Base-by-base conservation (phyloP, 148 eudicot species). In the Suaeda aralocaspica region DNA sequence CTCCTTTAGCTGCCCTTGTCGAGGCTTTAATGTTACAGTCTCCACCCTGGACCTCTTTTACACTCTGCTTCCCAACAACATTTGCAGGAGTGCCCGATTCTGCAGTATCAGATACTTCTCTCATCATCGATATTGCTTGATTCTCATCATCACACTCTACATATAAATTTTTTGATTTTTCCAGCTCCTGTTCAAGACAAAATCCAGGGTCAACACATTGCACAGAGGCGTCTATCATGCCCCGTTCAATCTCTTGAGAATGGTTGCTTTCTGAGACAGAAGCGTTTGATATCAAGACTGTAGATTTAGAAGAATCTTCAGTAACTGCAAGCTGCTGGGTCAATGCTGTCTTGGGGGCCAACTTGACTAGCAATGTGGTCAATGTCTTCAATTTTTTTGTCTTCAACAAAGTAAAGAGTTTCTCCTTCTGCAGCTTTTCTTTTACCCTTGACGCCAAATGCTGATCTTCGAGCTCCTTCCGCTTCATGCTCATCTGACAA, bases 371-470 rank as follows among this genome's bases (percentile, higher is more conserved):
- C 22, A 42, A 63, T 70, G 66, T 21, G 41, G 50, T 55, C 36
- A 58, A 28, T 33, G 46, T 33, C 41, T 24, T 30, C 21, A 22
- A 10, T 39, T 31, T 25, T 33, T 63, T 69, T 4, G 28, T 58
- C 34, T 64, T 31, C 28, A 53, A 45, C 12, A 28, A 39, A 33
- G 45, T 24, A 56, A 59, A 33, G 41, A 26, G 14, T 66, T 61
- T 66, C 31, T 56, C 68, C 59, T 64, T 71, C 70, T 75, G 31
- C 55, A 62, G 66, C 41, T 80, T 64, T 26, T 57, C 79, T 60
- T 64, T 70, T 41, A 41, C 69, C 72, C 80, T 76, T 44, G 59
- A 62, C 48, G 65, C 64, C 25, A 14, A 26, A 25, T 76, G 80
- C 13, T 15, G 39, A 25, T 67, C 68, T 19, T 64, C 56, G 64